phyloP scores from a whole-genome alignment of 257 asterid species.

The Apocynum venetum region DNA sequence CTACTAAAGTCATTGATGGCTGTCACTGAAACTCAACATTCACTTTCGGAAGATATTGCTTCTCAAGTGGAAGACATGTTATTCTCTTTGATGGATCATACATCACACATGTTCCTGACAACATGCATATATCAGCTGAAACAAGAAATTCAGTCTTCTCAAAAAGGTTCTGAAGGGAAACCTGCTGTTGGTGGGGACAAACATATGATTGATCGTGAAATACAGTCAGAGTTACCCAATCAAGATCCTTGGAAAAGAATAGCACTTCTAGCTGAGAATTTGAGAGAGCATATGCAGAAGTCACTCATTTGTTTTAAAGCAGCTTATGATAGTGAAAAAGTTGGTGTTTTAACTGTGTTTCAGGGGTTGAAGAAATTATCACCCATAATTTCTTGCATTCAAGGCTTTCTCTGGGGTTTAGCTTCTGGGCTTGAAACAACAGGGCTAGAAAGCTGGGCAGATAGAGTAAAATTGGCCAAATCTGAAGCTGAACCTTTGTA shows the following conservation, averaged over 20 bases:
- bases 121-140: conserved; percentile 47
- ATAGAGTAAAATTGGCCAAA: conserved; percentile 32
- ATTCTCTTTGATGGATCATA: conserved; percentile 58
- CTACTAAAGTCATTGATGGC: conserved; percentile 64
- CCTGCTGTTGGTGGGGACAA: conserved; percentile 24
- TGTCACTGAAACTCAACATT: conserved; percentile 41
- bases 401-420: conserved; percentile 74
- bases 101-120: conserved; percentile 49
- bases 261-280: conserved; percentile 40
- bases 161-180: conserved; percentile 33
- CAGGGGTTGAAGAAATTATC: conserved; percentile 49
- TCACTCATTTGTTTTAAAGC: conserved; percentile 29
- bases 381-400: conserved; percentile 52
- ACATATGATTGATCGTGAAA: conserved; percentile 25
- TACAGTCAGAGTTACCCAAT: conserved; percentile 22
- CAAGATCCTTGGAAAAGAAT: conserved; percentile 40
- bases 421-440: conserved; percentile 42
- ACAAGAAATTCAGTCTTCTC: conserved; percentile 33
- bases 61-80: conserved; percentile 39
- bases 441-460: conserved; percentile 27
- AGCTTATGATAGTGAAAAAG: conserved; percentile 25
- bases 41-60: conserved; percentile 40
- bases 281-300: conserved; percentile 43
- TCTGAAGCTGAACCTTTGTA: conserved; percentile 35
- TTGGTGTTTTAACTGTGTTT: conserved; percentile 29